Conservation (phyloP, 1,139 yeast species). For the Taphrina communis region DNA sequence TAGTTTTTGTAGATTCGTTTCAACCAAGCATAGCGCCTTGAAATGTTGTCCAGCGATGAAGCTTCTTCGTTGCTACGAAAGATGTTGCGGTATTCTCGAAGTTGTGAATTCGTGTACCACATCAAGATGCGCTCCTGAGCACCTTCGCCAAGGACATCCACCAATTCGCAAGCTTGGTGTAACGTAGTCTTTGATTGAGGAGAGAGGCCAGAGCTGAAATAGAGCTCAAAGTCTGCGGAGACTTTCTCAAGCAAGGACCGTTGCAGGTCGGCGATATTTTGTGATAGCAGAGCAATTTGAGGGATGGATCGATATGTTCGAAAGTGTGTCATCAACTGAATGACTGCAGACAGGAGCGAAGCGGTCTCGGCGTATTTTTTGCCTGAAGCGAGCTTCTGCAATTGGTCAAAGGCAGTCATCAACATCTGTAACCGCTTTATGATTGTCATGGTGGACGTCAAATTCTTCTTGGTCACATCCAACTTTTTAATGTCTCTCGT, state of each 20-base stretch:
- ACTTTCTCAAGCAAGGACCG: constrained; percentile 72
- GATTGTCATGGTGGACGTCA: constrained; percentile 82
- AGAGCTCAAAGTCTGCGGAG: constrained; percentile 70
- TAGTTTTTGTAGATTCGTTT: constrained; percentile 70
- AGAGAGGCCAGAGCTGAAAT: constrained; percentile 51
- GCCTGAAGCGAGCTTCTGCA: constrained; percentile 58
- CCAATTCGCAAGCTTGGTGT: constrained; percentile 69
- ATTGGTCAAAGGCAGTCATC: constrained; percentile 73
- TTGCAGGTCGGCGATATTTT: constrained; percentile 68
- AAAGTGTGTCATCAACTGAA: constrained; percentile 77
- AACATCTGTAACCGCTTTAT: constrained; percentile 87
- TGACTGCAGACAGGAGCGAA: constrained; percentile 73
- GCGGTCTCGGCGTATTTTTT: constrained; percentile 68
- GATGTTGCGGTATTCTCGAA: constrained; percentile 75
- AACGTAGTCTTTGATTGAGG: constrained; percentile 50
- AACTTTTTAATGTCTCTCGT: constrained; percentile 77
- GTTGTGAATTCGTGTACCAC: constrained; percentile 75
- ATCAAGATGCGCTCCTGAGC: constrained; percentile 67
- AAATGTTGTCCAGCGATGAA: constrained; percentile 84
- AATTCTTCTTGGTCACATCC: constrained; percentile 80
- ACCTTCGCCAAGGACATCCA: constrained; percentile 69
- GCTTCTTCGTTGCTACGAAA: constrained; percentile 83
- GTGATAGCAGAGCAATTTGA: constrained; percentile 74
- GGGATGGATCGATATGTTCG: constrained; percentile 82
- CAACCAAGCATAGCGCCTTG: constrained; percentile 80